phyloP scores from a whole-genome alignment of 768 basidiomycete genomes.

The Tulasnella sp. region DNA sequence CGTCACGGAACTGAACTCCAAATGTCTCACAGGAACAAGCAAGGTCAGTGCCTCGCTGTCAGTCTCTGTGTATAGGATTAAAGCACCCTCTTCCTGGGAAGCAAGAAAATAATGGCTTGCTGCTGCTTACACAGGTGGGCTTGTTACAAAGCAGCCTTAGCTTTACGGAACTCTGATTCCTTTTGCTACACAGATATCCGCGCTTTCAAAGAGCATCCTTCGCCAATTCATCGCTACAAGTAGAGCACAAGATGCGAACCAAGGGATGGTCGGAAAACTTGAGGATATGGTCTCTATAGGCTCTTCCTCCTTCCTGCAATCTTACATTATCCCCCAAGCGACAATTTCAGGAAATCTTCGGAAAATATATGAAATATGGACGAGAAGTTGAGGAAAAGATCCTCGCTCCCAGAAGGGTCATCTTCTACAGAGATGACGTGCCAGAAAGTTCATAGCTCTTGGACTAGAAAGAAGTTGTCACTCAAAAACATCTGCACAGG shows the following conservation, averaged over 20 bases:
- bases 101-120: no score
- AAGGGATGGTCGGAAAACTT: slow-evolving; percentile 48
- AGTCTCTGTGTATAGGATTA: no score
- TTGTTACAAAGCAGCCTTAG: no score
- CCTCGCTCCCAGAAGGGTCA: not conserved
- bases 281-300: slow-evolving; percentile 1
- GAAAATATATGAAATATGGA: slow-evolving; percentile 12
- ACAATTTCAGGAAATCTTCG: slow-evolving; percentile 6
- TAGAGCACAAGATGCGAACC: slow-evolving; percentile 52
- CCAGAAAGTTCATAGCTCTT: slow-evolving; percentile 13
- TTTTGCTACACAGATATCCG: no score
- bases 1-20: no score
- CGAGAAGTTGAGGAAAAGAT: slow-evolving; percentile 2
- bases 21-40: no score
- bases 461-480: not conserved
- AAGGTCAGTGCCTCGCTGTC: no score
- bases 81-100: no score
- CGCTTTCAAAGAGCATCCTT: no score
- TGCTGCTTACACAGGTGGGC: no score
- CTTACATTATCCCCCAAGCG: not conserved
- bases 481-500: not conserved
- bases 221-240: slow-evolving; percentile 50
- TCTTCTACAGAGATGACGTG: slow-evolving; percentile 15
- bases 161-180: no score
- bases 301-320: not conserved